Conservation (phyloP, 805 yeast genomes). For the Teunomyces lycoperdinae region DNA sequence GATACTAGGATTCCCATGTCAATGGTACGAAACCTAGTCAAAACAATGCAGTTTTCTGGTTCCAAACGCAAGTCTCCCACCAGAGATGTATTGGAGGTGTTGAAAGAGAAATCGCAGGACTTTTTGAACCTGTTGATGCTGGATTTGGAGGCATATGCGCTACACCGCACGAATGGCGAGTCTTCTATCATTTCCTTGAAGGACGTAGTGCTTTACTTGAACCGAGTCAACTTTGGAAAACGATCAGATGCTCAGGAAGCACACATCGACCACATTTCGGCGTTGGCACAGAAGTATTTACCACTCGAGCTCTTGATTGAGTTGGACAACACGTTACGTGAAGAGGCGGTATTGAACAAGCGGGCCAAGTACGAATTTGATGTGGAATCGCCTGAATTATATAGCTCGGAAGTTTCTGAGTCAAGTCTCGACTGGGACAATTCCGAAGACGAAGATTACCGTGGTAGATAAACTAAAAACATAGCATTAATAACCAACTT, state of each 20-base stretch:
- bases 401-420: not conserved
- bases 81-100: conserved; percentile 13
- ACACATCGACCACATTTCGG: conserved; percentile 22
- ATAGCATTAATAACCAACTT: no score
- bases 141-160: conserved; percentile 36
- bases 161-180: conserved; percentile 21
- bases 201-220: conserved; percentile 35
- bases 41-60: not conserved
- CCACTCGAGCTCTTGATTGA: conserved; percentile 36
- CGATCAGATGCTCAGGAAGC: conserved; percentile 7
- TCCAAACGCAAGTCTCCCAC: conserved; percentile 8
- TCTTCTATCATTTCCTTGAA: conserved; percentile 26
- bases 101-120: conserved; percentile 29
- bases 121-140: conserved; percentile 28
- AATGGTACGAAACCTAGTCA: conserved; percentile 1
- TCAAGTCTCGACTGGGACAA: not conserved
- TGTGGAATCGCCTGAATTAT: not conserved
- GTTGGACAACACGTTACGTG: conserved; percentile 26
- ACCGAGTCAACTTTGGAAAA: conserved; percentile 24
- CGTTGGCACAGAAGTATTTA: conserved; percentile 31
- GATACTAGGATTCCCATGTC: not conserved
- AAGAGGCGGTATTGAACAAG: not conserved
- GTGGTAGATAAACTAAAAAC: not conserved
- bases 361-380: not conserved
- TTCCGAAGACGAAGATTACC: not conserved